These are phyloP conservation scores for Alectoria sarmentosa DNA, from an alignment of 495 filamentous ascomycete genomes.

Conservation along the genomic window DNA sequence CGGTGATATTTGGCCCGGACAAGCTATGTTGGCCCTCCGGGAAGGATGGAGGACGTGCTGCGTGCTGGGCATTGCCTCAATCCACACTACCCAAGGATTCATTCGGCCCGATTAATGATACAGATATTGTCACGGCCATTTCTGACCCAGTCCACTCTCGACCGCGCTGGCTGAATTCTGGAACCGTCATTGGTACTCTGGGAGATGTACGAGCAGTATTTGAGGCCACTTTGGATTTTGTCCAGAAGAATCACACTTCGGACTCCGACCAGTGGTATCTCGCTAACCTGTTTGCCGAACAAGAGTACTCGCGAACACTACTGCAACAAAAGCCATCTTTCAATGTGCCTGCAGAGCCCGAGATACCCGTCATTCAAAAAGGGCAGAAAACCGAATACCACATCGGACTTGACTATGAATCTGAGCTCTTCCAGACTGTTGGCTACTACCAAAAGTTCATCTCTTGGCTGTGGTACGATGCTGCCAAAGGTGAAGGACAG, in stretches of 20 bases:
- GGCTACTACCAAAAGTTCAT: slow-evolving; percentile 23
- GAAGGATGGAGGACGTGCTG: slow-evolving; percentile 13
- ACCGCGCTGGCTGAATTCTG: slow-evolving; percentile 26
- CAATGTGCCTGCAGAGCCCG: slow-evolving; percentile 35
- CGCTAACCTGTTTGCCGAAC: slow-evolving; percentile 47
- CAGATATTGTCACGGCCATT: slow-evolving; percentile 1
- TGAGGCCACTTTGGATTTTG: slow-evolving; percentile 21
- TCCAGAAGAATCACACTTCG: slow-evolving; percentile 17
- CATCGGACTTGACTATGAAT: slow-evolving; percentile 32
- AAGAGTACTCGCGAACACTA: slow-evolving; percentile 47
- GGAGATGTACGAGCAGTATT: slow-evolving; percentile 28
- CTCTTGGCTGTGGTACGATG: slow-evolving; percentile 17
- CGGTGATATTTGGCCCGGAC: slow-evolving; percentile 25
- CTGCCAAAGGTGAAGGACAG: slow-evolving; percentile 10
- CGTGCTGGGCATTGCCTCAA: slow-evolving; percentile 25
- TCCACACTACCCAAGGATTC: slow-evolving; percentile 21
- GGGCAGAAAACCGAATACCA: slow-evolving; percentile 30
- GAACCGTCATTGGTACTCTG: slow-evolving; percentile 28
- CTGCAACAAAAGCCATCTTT: slow-evolving; percentile 35
- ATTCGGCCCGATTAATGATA: slow-evolving; percentile 22
- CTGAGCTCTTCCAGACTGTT: slow-evolving; percentile 27
- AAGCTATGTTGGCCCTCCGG: slow-evolving; percentile 27
- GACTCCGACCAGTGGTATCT: slow-evolving; percentile 41
- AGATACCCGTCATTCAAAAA: slow-evolving; percentile 36
- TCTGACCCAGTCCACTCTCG: slow-evolving; percentile 8